Evolutionary conservation across 2,329 filamentous ascomycete genomes (phyloP), one percentile per base, ranked within the genome.

Genomic region (Colletotrichum sp.): DNA sequence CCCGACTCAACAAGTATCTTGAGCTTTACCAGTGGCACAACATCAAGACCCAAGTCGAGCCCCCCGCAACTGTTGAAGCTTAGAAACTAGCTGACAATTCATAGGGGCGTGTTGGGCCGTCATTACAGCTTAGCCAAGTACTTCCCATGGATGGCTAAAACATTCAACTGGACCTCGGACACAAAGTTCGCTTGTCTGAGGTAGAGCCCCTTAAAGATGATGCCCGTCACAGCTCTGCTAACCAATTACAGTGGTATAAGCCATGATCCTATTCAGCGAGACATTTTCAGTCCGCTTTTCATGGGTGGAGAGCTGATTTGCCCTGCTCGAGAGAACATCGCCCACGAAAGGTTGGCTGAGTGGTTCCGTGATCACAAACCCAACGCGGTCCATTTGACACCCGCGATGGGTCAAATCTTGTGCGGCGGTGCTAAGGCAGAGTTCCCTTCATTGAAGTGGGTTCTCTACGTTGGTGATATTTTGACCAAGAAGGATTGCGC

Each of bases 341-440:
- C 93, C 69, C 94, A 98, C 83, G 96, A 98, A 85, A 93, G 90
- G 80, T 88, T 98, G 18, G 93, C 93, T 6, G 95, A 98, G 82
- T 99, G 96, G 96, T 95, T 98, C 90, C 89, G 90, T 68, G 91
- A 94, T 68, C 91, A 94, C 81, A 86, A 90, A 71, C 92, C 95
- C 6, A 98, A 93, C 18, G 94, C 96, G 26, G 95, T 94, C 16
- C 96, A 99, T 84, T 86, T 99, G 60, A 99, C 97, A 2, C 97
- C 97, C 10, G 97, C 97, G 72, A 98, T 98, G 96, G 96, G 96
- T 72, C 95, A 98, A 80, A 97, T 99, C 77, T 87, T 98, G 5
- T 93, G 96, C 21, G 96, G 96, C 60, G 95, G 95, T 79, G 94
- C 95, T 34, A 93, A 87, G 4, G 93, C 95, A 0, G 85, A 94